Evolutionary conservation across 495 filamentous ascomycete genomes (phyloP), one percentile per base, ranked within the genome.

Genomic region (Aspergillus sclerotioniger): DNA sequence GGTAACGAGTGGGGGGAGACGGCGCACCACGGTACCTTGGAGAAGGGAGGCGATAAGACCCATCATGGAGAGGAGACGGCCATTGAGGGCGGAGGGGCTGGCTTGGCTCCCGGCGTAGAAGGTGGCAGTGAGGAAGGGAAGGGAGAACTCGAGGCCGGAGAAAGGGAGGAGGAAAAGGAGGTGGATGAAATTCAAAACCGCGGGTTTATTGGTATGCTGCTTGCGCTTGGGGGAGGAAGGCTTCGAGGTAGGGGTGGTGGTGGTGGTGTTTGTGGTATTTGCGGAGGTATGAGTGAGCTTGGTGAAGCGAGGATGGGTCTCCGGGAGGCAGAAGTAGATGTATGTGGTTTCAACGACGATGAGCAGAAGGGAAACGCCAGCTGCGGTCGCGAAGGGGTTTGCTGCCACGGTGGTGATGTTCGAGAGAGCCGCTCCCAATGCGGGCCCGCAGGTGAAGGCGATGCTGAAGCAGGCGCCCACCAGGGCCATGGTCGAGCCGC

Each of bases 381-480:
- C 94, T 3, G 95, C 90, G 0, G 89, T 90, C 5, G 91, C 91
- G 68, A 97, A 99, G 0, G 94, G 94, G 67, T 99, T 99, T 41
- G 87, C 87, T 2, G 86, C 84, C 4, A 97, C 86, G 6, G 84
- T 87, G 44, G 83, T 82, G 51, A 94, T 80, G 17, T 84, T 83
- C 54, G 87, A 85, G 21, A 99, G 76, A 58, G 82, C 91, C 0
- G 95, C 94, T 39, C 94, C 94, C 52, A 99, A 78, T 28, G 92
- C 89, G 0, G 94, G 94, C 0, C 94, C 94, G 65, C 94, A 95
- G 1, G 95, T 98, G 68, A 99, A 99, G 12, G 94, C 92, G 62
- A 99, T 89, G 51, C 88, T 92, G 77, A 99, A 99, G 73, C 95
- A 98, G 37, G 87, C 93, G 33, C 94, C 94, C 13, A 99, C 91